Base-by-base conservation (phyloP, 2,329 filamentous ascomycete genomes). In the Cordyceps pruinosa region DNA sequence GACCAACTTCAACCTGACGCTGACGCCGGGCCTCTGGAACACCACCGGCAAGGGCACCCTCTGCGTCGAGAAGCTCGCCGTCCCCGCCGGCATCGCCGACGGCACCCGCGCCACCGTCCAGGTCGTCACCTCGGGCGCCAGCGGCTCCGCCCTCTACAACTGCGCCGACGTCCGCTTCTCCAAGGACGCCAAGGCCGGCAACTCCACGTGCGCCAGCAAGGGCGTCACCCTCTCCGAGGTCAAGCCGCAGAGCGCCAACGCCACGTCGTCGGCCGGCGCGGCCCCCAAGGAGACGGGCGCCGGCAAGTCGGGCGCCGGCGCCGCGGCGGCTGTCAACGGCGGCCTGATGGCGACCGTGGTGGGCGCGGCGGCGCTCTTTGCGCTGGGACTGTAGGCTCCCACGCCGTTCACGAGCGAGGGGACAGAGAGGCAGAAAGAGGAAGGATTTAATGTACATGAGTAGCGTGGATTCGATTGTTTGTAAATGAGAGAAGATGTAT, bases 111-210 rank as follows among this genome's bases (percentile, higher is more conserved):
- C 80, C 15, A 86, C 82, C 32, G 73, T 91, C 56, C 88, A 90
- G 72, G 82, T 91, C 52, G 78, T 90, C 35, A 86, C 83, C 4
- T 75, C 83, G 47, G 84, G 82, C 28, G 75, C 80, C 23, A 74
- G 73, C 4, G 79, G 76, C 21, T 78, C 76, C 39, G 84, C 86
- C 17, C 72, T 91, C 32, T 91, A 90, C 71, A 88, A 86, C 70
- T 92, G 88, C 70, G 85, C 87, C 66, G 88, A 92, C 64, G 82
- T 91, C 62, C 85, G 81, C 26, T 86, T 92, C 73, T 79, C 77
- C 32, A 72, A 74, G 52, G 72, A 73, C 12, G 75, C 81, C 5
- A 73, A 77, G 19, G 8, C 5, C 9, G 68, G 73, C 9, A 73
- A 79, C 28, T 68, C 73, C 8, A 73, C 79, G 58, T 70, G 69